Evolutionary conservation across 257 asterid genomes (phyloP).

Genomic region (Osmanthus fragrans): DNA sequence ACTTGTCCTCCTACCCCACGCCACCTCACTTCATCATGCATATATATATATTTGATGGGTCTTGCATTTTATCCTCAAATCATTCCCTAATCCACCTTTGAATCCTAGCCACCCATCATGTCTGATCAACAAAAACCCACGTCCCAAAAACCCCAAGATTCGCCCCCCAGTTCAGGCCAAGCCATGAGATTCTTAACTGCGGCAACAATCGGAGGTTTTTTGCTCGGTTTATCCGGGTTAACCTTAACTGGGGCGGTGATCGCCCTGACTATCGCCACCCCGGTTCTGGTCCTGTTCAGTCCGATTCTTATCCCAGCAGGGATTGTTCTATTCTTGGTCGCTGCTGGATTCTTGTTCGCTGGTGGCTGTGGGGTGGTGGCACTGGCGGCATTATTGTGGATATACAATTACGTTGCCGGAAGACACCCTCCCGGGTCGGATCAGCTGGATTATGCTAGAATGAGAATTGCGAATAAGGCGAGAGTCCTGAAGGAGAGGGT

Average conservation of each 20-base stretch:
- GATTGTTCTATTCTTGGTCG: conserved; percentile 19
- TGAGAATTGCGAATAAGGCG: conserved; percentile 25
- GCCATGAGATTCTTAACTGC: conserved; percentile 29
- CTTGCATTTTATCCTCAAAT: neutral
- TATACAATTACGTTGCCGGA: conserved; percentile 32
- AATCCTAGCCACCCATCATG: conserved; percentile 11
- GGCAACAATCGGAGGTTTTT: conserved; percentile 34
- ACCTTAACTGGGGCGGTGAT: conserved; percentile 36
- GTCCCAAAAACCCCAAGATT: conserved; percentile 15
- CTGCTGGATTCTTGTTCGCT: conserved; percentile 35
- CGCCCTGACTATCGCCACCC: conserved; percentile 33
- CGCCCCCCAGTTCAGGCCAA: conserved; percentile 17
- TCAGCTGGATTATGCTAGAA: conserved; percentile 25
- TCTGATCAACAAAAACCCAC: conserved; percentile 34
- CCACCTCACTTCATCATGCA: neutral
- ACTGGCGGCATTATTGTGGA: conserved; percentile 25
- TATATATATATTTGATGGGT: neutral
- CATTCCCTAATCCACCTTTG: neutral
- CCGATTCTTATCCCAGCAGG: conserved; percentile 36
- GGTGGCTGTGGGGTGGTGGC: conserved; percentile 35
- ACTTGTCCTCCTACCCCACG: neutral
- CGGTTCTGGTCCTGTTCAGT: conserved; percentile 34
- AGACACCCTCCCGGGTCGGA: conserved; percentile 23
- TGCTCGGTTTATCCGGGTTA: conserved; percentile 38
- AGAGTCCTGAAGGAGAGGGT: conserved; percentile 38